phyloP scores from a whole-genome alignment of 495 filamentous ascomycete species.

The Venustampulla echinocandica region DNA sequence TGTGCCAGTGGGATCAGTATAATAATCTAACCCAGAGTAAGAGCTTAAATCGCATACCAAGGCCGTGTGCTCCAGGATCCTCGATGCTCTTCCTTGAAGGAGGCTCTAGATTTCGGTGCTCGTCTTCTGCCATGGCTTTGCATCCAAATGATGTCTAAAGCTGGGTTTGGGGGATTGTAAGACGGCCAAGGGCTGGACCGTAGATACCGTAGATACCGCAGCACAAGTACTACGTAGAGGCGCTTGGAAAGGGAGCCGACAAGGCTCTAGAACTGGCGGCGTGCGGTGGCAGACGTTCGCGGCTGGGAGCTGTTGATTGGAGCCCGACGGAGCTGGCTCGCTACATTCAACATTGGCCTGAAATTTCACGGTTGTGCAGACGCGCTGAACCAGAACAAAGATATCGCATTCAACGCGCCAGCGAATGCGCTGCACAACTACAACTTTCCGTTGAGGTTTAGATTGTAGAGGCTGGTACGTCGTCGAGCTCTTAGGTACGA shows the following conservation, averaged over 20 bases:
- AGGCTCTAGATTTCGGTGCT: constrained; percentile 47
- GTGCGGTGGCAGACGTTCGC: not conserved
- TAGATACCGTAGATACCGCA: no score
- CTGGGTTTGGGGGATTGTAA: no score
- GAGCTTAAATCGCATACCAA: constrained; percentile 41
- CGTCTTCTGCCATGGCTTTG: constrained; percentile 28
- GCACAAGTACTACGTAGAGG: no score
- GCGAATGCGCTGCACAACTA: constrained; percentile 2
- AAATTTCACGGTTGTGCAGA: constrained; percentile 5
- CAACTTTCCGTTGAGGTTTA: not conserved
- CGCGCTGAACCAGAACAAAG: constrained; percentile 4
- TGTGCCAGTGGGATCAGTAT: constrained; percentile 18
- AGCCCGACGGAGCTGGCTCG: constrained; percentile 12
- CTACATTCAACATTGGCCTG: no score
- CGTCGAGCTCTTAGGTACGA: not conserved
- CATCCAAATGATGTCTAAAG: no score
- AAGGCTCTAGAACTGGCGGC: no score
- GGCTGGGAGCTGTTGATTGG: not conserved
- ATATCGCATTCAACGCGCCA: not conserved
- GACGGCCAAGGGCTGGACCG: no score
- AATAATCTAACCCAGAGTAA: not conserved
- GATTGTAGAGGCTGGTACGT: not conserved
- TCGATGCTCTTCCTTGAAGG: constrained; percentile 56
- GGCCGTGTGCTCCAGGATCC: constrained; percentile 76
- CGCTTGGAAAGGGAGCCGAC: no score